Evolutionary conservation across 1,284 basidiomycete genomes (phyloP).

Genomic region (Leucoagaricus sp.): DNA sequence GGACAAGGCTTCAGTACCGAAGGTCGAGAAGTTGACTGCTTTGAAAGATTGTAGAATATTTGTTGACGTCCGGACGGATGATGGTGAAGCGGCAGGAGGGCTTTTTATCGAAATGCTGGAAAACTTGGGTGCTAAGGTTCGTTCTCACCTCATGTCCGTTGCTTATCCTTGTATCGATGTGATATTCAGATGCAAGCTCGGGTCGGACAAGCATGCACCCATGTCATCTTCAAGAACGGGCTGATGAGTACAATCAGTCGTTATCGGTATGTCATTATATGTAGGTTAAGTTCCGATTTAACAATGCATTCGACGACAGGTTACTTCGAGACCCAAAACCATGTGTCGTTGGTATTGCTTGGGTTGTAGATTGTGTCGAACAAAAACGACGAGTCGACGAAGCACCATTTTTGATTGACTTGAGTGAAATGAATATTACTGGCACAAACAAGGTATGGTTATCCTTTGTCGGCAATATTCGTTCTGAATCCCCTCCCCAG

Average conservation of each 20-base stretch:
- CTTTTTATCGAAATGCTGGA: slow-evolving; percentile 86
- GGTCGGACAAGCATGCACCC: slow-evolving; percentile 81
- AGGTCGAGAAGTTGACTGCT: slow-evolving; percentile 41
- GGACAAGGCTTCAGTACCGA: slow-evolving; percentile 21
- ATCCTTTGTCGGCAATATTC: neutral
- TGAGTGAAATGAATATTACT: slow-evolving; percentile 68
- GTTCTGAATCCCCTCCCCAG: slow-evolving; percentile 25
- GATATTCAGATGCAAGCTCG: slow-evolving; percentile 53
- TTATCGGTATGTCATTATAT: slow-evolving; percentile 53
- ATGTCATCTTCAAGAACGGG: slow-evolving; percentile 91
- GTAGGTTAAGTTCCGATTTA: neutral
- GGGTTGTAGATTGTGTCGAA: slow-evolving; percentile 89
- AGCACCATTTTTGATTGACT: slow-evolving; percentile 64
- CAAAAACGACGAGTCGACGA: slow-evolving; percentile 68
- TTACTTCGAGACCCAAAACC: slow-evolving; percentile 71
- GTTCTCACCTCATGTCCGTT: no score
- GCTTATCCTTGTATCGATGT: neutral
- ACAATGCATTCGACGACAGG: slow-evolving; percentile 30
- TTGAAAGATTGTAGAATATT: slow-evolving; percentile 83
- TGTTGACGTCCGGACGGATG: slow-evolving; percentile 86
- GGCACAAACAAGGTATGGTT: slow-evolving; percentile 61
- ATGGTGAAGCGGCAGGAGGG: slow-evolving; percentile 84
- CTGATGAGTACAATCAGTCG: slow-evolving; percentile 74
- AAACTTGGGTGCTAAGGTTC: slow-evolving; percentile 80
- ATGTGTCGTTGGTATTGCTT: slow-evolving; percentile 83